Evolutionary conservation across 352 stramenopile genomes (phyloP).

Genomic region (Pythium aristosporum): DNA sequence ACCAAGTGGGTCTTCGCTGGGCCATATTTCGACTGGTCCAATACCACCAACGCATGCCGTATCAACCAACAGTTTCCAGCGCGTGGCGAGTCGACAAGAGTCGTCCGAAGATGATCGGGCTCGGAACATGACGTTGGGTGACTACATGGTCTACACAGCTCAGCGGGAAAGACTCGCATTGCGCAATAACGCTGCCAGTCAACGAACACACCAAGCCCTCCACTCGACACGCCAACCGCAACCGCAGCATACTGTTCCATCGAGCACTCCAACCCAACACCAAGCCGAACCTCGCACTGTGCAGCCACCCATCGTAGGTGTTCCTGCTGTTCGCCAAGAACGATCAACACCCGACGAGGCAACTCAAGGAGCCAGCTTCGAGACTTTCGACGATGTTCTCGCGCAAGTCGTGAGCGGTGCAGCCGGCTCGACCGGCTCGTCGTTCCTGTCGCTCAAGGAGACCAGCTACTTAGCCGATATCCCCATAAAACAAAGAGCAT

Average conservation of each 20-base stretch:
- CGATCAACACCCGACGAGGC: not conserved
- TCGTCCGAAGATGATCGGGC: conserved; percentile 1
- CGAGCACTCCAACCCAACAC: not conserved
- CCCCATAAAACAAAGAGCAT: not conserved
- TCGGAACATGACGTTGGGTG: conserved; percentile 12
- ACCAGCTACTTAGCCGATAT: conserved; percentile 6
- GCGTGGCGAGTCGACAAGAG: not conserved
- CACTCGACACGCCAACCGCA: not conserved
- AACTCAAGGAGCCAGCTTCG: not conserved
- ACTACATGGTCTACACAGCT: conserved; percentile 17
- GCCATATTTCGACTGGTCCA: not conserved
- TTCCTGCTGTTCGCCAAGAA: not conserved
- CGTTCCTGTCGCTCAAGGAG: conserved; percentile 17
- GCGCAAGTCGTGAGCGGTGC: not conserved
- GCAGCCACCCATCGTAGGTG: conserved; percentile 1
- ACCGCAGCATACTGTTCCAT: not conserved
- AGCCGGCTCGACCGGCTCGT: not conserved
- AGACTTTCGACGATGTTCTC: not conserved
- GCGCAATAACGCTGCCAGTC: not conserved
- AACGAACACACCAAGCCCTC: not conserved
- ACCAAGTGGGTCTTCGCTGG: not conserved
- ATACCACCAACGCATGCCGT: not conserved
- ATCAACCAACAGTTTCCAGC: not conserved
- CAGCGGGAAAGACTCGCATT: conserved; percentile 15
- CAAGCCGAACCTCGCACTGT: not conserved